Base-by-base conservation (phyloP, 2,329 filamentous ascomycete genomes). In the Fonsecaea erecta region DNA sequence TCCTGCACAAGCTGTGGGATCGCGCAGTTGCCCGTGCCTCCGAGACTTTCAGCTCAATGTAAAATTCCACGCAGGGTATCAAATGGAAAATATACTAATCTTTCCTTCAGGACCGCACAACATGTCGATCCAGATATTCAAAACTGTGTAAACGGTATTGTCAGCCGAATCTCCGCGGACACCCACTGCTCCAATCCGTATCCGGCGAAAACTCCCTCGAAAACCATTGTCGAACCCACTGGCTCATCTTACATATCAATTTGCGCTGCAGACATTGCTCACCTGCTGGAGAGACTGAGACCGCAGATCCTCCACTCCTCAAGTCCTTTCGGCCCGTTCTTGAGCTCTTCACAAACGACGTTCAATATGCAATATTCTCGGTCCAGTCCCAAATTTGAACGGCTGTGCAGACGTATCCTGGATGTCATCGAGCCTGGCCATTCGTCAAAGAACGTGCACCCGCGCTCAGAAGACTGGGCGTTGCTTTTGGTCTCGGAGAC, bases 21-120 rank as follows among this genome's bases (percentile, higher is more conserved):
- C 88, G 90, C 68, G 90, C 91, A 56, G 90, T 93, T 74, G 89
- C 90, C 73, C 85, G 91, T 69, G 91, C 94, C 12, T 87, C 91
- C 65, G 91, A 93, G 73, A 88, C 92, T 78, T 84, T 86, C 64
- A 86, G 86, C 76, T 83, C 83, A 71, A 89, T 88, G 87, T 92
- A 84, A 73, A 34, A 21, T 54, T 40, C 30, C 52, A 21, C 46
- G 11, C 32, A 56, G 1, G 9, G 46, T 70, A 71, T 68, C 26
- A 24, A 64, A 63, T 59, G 53, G 11, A 1, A 46, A 60, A 24
- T 59, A 62, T 55, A 55, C 64, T 62, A 64, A 62, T 59, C 67
- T 75, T 78, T 66, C 74, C 77, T 63, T 77, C 68, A 57, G 63
- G 46, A 56, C 46, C 35, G 43, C 52, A 14, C 62, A 68, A 34